These are phyloP conservation scores for Jatropha curcas DNA, from an alignment of 345 rosid genomes.

Conservation along the genomic window DNA sequence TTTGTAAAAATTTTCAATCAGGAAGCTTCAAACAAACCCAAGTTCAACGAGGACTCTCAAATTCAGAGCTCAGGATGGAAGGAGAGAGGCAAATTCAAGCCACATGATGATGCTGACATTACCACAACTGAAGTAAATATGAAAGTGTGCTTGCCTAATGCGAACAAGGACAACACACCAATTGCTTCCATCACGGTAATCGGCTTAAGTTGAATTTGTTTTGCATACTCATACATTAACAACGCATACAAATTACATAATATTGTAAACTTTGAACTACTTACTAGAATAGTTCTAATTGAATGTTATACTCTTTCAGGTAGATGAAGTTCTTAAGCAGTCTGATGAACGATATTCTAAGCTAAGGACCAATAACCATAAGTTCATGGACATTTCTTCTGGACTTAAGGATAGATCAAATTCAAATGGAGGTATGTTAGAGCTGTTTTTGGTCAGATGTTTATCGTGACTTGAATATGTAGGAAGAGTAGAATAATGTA, in stretches of 20 bases:
- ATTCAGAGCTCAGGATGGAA: constrained; percentile 44
- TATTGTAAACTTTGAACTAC: neutral
- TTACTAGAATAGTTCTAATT: neutral
- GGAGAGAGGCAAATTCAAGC: constrained; percentile 28
- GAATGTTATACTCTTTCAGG: constrained; percentile 29
- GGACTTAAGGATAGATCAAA: constrained; percentile 40
- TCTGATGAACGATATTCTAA: constrained; percentile 30
- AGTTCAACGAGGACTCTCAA: constrained; percentile 28
- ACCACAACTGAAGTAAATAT: constrained; percentile 23
- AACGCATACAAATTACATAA: neutral
- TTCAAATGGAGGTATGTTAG: constrained; percentile 46
- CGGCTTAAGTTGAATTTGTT: neutral
- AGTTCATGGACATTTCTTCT: constrained; percentile 27
- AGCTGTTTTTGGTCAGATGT: constrained; percentile 6
- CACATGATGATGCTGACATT: constrained; percentile 28
- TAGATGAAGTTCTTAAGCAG: constrained; percentile 25
- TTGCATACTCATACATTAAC: neutral
- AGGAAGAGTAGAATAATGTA: neutral
- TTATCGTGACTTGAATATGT: neutral
- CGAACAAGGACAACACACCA: constrained; percentile 20
- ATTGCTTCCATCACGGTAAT: constrained; percentile 36
- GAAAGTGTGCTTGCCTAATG: constrained; percentile 24
- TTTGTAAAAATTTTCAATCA: constrained; percentile 73
- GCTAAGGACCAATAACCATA: constrained; percentile 17
- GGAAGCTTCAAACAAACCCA: constrained; percentile 46